A percentile compares a stretch with the other conserved stretches of the same genome.
These are phyloP conservation scores for Talaromyces sp. DNA, from an alignment of 2,329 filamentous ascomycete genomes.

Conservation along the genomic window DNA sequence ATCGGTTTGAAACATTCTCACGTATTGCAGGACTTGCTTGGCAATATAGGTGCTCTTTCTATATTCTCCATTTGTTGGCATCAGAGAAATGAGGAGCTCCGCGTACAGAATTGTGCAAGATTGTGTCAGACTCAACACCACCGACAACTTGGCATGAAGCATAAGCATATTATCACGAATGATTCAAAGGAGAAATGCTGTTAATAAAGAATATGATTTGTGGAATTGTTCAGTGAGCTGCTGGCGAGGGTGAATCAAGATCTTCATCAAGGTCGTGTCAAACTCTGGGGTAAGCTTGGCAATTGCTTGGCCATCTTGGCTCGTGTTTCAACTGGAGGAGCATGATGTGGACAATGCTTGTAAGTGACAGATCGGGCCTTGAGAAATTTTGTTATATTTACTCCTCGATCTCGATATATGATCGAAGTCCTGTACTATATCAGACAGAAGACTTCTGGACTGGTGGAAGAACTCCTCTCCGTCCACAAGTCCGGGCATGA, in stretches of 20 bases:
- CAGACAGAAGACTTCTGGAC: neutral
- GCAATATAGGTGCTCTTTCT: neutral
- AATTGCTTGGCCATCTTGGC: neutral
- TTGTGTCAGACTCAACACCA: neutral
- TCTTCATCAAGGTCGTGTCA: neutral
- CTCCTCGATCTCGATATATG: neutral
- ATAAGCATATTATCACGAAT: too few relatives aligned
- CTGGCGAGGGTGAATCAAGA: neutral
- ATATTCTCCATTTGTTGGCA: neutral
- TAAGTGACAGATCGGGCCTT: neutral
- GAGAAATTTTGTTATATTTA: neutral
- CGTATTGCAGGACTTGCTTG: neutral
- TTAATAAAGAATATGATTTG: neutral
- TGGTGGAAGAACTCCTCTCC: neutral
- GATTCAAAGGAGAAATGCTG: too few relatives aligned
- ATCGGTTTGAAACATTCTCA: neutral
- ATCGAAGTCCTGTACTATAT: neutral
- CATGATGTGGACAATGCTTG: neutral
- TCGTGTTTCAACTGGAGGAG: neutral
- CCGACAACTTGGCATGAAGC: neutral
- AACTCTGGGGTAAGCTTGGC: constrained; percentile 1
- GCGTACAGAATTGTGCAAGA: neutral
- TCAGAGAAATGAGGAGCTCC: neutral
- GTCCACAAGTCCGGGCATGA: neutral
- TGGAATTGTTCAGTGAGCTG: neutral